phyloP scores from a whole-genome alignment of 805 yeast species.

The Ogataea populi-albae region DNA sequence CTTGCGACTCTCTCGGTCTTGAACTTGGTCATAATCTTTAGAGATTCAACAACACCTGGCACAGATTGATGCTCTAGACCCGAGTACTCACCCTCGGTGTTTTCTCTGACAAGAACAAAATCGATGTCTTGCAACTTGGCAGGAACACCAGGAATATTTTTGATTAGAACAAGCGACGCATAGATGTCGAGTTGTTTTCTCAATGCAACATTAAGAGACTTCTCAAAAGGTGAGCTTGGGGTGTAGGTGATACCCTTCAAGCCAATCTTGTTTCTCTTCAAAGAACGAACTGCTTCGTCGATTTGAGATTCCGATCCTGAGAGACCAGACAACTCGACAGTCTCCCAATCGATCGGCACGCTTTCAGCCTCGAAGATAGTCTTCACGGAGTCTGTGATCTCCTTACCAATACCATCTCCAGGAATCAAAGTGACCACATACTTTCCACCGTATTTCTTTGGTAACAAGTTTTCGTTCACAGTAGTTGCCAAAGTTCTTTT shows the following conservation, averaged over 20 bases:
- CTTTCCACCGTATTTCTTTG: slow-evolving; percentile 92
- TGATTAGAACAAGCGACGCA: slow-evolving; percentile 92
- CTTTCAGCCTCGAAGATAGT: slow-evolving; percentile 82
- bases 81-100: slow-evolving; percentile 98
- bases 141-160: slow-evolving; percentile 90
- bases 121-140: slow-evolving; percentile 87
- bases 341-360: slow-evolving; percentile 94
- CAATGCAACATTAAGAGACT: slow-evolving; percentile 91
- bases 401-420: slow-evolving; percentile 98
- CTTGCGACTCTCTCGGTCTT: slow-evolving; percentile 97
- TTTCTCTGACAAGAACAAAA: slow-evolving; percentile 94
- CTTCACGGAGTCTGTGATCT: slow-evolving; percentile 90
- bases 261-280: slow-evolving; percentile 95
- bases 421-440: slow-evolving; percentile 94
- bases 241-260: slow-evolving; percentile 95
- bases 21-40: slow-evolving; percentile 89
- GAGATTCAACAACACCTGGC: slow-evolving; percentile 96
- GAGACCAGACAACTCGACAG: slow-evolving; percentile 63
- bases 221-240: slow-evolving; percentile 71
- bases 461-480: slow-evolving; percentile 40
- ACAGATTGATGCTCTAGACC: slow-evolving; percentile 97
- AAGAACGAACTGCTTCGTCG: slow-evolving; percentile 81
- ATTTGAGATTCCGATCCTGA: slow-evolving; percentile 50
- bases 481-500: slow-evolving; percentile 33
- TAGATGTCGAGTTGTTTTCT: slow-evolving; percentile 95